Base-by-base conservation (phyloP, 73 alveolate genomes). In the Paraurostyla sp. region DNA sequence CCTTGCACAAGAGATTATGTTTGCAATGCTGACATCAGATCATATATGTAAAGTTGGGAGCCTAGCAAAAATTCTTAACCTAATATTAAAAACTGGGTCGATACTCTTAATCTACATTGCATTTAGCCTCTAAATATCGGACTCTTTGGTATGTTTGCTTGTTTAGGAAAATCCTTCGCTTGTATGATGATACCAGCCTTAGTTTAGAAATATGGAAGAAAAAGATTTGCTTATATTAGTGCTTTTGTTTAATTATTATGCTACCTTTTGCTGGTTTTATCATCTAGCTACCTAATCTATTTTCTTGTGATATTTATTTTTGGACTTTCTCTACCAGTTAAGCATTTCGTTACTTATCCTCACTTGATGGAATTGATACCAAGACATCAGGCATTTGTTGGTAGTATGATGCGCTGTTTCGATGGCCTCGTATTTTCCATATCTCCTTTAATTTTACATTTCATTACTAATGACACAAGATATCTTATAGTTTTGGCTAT, bases 11-110 rank as follows among this genome's bases (percentile, higher is more conserved):
- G 45, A 60, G 45, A 60, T 11, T 60, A 60, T 27, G 25, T 60
- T 13, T 60, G 78, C 50, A 60, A 60, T 60, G 32, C 22, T 60
- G 78, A 60, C 50, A 60, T 60, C 45, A 60, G 78, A 60, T 32
- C 9, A 9, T 60, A 60, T 29, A 18, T 60, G 50, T 2, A 33
- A 20, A 30, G 27, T 11, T 60, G 78, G 78, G 50, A 60, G 32
- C 51, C 78, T 7, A 60, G 32, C 25, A 6, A 60, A 33, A 30
- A 60, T 30, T 45, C 15, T 27, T 20, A 60, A 2, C 7, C 45
- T 18, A 45, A 27, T 9, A 11, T 60, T 3, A 6, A 30, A 3
- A 60, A 60, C 23, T 60, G 78, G 78, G 50, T 60, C 4, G 78
- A 60, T 60, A 9, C 45, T 9, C 9, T 60, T 6, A 50, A 60